phyloP scores from a whole-genome alignment of 768 basidiomycete species.

The Lactarius evosmus region DNA sequence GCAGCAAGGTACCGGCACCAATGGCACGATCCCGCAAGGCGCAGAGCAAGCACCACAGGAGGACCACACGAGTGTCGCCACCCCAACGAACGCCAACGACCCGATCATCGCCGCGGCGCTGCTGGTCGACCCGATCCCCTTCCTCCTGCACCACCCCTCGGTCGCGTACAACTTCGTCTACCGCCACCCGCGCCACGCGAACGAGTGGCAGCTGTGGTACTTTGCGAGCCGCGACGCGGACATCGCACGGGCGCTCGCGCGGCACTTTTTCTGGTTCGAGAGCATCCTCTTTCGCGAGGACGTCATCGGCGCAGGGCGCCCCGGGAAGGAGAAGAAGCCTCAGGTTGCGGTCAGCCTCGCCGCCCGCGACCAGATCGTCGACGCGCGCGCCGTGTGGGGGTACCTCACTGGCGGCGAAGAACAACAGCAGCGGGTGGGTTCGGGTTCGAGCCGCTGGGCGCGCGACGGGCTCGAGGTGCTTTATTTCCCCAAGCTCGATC shows the following conservation, averaged over 20 bases:
- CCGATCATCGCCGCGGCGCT: constrained; percentile 43
- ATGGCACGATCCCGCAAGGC: background rate
- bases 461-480: constrained; percentile 39
- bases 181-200: constrained; percentile 46
- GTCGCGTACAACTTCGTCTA: constrained; percentile 68
- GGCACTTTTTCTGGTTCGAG: constrained; percentile 67
- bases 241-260: constrained; percentile 52
- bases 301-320: constrained; percentile 31
- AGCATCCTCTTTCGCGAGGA: constrained; percentile 61
- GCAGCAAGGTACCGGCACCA: constrained; percentile 23
- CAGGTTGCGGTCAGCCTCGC: constrained; percentile 38
- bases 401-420: constrained; percentile 41
- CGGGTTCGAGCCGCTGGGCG: constrained; percentile 31
- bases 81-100: constrained; percentile 5
- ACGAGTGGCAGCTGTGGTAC: constrained; percentile 68
- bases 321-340: constrained; percentile 14
- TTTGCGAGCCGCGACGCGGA: constrained; percentile 64
- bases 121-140: constrained; percentile 63
- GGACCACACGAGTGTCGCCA: no score
- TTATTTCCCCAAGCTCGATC: constrained; percentile 41
- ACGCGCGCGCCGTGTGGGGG: constrained; percentile 38
- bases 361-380: constrained; percentile 44
- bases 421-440: constrained; percentile 14
- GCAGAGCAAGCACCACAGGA: background rate
- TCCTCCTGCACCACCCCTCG: constrained; percentile 59